Percentiles rank a stretch among this genome's conserved stretches.
These are phyloP conservation scores for Populus tremula DNA, from an alignment of 345 rosid genomes.

Conservation along the genomic window DNA sequence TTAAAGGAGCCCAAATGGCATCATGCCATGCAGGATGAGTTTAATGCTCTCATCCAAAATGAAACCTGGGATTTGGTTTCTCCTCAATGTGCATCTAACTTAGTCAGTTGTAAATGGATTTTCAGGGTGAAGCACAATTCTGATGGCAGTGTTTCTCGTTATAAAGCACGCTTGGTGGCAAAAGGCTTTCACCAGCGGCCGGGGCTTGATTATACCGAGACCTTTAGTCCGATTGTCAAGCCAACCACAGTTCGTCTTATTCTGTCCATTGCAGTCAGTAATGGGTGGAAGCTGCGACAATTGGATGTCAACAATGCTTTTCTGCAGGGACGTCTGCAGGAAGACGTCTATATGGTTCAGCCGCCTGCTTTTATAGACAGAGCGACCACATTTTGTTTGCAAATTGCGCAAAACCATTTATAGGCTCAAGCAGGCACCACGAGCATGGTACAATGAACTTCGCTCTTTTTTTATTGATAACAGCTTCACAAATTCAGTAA, in stretches of 20 bases:
- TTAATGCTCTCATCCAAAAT: not conserved
- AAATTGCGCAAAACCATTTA: not conserved
- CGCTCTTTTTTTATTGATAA: rapidly evolving
- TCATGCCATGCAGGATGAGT: not conserved
- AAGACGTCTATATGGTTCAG: not conserved
- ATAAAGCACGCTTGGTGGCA: not conserved
- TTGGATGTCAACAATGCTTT: no score
- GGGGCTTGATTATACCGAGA: not conserved
- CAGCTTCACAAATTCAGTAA: no score
- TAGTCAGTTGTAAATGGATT: not conserved
- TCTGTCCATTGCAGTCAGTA: not conserved
- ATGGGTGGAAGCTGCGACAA: not conserved
- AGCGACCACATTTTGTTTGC: not conserved
- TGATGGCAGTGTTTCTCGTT: not conserved
- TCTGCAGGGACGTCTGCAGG: not conserved
- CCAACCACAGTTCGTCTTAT: not conserved
- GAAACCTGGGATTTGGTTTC: not conserved
- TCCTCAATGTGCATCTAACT: not conserved
- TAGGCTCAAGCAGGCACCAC: not conserved
- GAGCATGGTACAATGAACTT: not conserved
- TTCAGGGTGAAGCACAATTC: not conserved
- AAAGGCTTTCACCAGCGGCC: not conserved
- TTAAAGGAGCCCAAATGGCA: no score
- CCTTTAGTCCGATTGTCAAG: not conserved
- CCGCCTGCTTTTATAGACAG: not conserved